Base-by-base conservation (phyloP, 1,284 basidiomycete species). In the Phlebopus sp. region DNA sequence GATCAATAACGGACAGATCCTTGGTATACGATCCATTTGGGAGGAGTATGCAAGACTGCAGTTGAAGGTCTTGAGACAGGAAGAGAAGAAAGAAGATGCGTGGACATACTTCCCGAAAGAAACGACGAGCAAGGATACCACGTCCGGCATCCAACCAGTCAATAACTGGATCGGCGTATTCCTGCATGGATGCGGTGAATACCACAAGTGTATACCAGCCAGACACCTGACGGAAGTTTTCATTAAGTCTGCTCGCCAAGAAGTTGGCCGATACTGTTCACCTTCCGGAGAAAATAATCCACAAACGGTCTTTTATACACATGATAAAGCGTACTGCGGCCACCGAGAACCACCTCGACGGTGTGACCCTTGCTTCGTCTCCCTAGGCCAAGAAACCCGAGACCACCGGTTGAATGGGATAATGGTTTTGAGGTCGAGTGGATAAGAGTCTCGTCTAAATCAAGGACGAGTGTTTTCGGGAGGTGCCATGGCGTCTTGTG, bases 91-190 rank as follows among this genome's bases (percentile, higher is more conserved):
- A 36, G 44, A 49, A 37, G 37, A 37, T 37, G 42, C 46, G 46
- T 42, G 19, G 31, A 70, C 87, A 55, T 47, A 91, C 91, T 72
- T 98, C 93, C 51, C 96, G 82, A 68, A 98, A 99, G 52, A 98
- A 77, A 32, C 94, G 82, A 53, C 88, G 87, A 1, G 79, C 81
- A 37, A 99, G 82, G 49, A 99, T 88, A 7, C 92, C 92, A 40
- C 92, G 79, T 2, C 96, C 96, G 50, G 90, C 92, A 65, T 99
- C 96, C 50, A 99, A 74, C 96, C 97, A 99, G 71, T 99, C 97
- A 59, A 99, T 99, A 23, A 99, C 96, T 0, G 97, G 96, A 72
- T 99, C 96, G 49, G 96, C 96, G 67, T 99, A 99, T 69, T 99
- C 96, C 62, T 94, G 90, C 86, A 99, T 93, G 5, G 94, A 97